A percentile compares a stretch with the other conserved stretches of the same genome.
phyloP scores from a whole-genome alignment of 495 filamentous ascomycete genomes.

The Trichoderma orchidacearum region DNA sequence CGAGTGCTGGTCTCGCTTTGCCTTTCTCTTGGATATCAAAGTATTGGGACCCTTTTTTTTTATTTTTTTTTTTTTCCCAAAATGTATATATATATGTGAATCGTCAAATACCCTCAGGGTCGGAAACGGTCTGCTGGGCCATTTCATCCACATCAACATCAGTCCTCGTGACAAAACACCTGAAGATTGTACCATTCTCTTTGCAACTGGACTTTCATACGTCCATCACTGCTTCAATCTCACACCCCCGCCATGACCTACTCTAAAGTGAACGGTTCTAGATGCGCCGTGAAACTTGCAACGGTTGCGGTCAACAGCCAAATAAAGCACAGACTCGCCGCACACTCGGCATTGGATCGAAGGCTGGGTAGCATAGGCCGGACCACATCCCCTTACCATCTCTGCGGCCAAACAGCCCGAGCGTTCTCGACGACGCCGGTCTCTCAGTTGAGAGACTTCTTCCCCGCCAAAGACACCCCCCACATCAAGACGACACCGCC shows the following conservation, averaged over 20 bases:
- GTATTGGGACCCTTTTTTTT: too few relatives aligned
- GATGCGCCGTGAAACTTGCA: neutral
- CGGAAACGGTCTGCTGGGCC: neutral
- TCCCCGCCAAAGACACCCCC: slow-evolving; percentile 30
- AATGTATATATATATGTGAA: too few relatives aligned
- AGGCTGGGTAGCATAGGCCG: neutral
- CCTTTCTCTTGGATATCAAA: too few relatives aligned
- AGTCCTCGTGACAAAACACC: neutral
- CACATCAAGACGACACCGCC: slow-evolving; percentile 35
- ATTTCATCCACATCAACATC: neutral
- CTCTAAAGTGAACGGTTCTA: slow-evolving; percentile 1
- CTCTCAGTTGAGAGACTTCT: slow-evolving; percentile 28
- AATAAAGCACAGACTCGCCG: neutral
- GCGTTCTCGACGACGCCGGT: slow-evolving; percentile 28
- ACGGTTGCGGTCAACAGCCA: neutral
- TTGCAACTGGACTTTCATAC: neutral
- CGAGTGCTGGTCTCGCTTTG: too few relatives aligned
- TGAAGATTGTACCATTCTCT: neutral
- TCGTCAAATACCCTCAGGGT: neutral
- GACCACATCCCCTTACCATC: neutral
- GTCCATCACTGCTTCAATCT: neutral
- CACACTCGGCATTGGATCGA: neutral
- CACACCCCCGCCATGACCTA: neutral
- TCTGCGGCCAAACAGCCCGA: slow-evolving; percentile 2
- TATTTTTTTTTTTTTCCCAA: too few relatives aligned